A percentile compares a stretch with the other conserved stretches of the same genome.
phyloP scores from a whole-genome alignment of 2,329 filamentous ascomycete genomes.

The Claviceps citrina region DNA sequence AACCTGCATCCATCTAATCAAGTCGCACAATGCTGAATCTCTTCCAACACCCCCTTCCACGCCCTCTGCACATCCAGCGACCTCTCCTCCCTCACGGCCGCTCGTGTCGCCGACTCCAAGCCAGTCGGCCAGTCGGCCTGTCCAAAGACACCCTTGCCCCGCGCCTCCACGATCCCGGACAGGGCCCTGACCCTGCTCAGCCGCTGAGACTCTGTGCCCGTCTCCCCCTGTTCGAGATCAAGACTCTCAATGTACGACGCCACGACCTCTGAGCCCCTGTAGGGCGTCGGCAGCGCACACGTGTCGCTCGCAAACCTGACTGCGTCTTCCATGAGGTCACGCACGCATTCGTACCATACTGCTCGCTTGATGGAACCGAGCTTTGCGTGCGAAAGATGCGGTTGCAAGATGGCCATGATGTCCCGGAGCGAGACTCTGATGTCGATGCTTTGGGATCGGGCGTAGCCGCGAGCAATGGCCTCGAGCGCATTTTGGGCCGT shows the following conservation, averaged over 20 bases:
- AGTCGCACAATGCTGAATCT: too few species aligned
- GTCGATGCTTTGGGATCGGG: slow-evolving; percentile 22
- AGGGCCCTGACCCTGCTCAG: slow-evolving; percentile 31
- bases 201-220: slow-evolving; percentile 37
- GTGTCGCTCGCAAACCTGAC: slow-evolving; percentile 9
- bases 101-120: slow-evolving; percentile 18
- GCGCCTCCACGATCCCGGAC: slow-evolving; percentile 25
- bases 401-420: slow-evolving; percentile 25
- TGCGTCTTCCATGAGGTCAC: slow-evolving; percentile 31
- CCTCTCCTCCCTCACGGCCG: slow-evolving; percentile 25
- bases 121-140: slow-evolving; percentile 13
- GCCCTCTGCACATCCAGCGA: slow-evolving; percentile 30
- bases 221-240: slow-evolving; percentile 29
- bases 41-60: slow-evolving; percentile 22
- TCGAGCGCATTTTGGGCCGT: slow-evolving; percentile 36
- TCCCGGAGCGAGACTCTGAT: slow-evolving; percentile 21
- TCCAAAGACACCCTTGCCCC: slow-evolving; percentile 28
- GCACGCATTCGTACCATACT: slow-evolving; percentile 36
- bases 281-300: slow-evolving; percentile 10
- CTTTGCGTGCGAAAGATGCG: slow-evolving; percentile 22
- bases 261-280: slow-evolving; percentile 10
- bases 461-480: slow-evolving; percentile 35
- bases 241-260: slow-evolving; percentile 30
- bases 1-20: too few species aligned
- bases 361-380: slow-evolving; percentile 31